Conservation (phyloP, 2,329 filamentous ascomycete species). For the Graphium sp. region DNA sequence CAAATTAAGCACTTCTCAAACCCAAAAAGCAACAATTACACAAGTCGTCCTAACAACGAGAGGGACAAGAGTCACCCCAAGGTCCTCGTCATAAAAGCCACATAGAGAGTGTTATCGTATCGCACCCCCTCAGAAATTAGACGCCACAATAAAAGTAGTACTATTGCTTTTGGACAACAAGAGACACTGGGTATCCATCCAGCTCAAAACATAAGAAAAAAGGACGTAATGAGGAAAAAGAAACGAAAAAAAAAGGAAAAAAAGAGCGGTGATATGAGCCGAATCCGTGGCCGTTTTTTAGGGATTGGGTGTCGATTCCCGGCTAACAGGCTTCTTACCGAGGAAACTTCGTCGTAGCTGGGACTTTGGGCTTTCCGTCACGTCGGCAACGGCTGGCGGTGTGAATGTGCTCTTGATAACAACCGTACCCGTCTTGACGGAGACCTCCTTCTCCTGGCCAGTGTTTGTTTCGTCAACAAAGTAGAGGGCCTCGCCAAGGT, state of each 20-base stretch:
- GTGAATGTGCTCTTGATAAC: conserved; percentile 59
- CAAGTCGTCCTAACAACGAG: too few relatives aligned
- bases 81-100: too few relatives aligned
- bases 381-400: conserved; percentile 11
- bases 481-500: conserved; percentile 73
- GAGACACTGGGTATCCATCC: too few relatives aligned
- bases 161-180: too few relatives aligned
- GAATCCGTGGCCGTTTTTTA: conserved; percentile 8
- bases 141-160: too few relatives aligned
- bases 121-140: too few relatives aligned
- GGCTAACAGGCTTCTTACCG: conserved; percentile 27
- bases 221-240: conserved; percentile 1
- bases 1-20: too few relatives aligned
- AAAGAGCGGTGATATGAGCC: neutral
- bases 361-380: conserved; percentile 25
- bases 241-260: conserved; percentile 2
- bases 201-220: conserved; percentile 1
- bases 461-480: conserved; percentile 70
- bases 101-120: too few relatives aligned
- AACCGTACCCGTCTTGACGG: conserved; percentile 56
- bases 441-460: conserved; percentile 55
- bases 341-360: conserved; percentile 35
- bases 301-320: conserved; percentile 24
- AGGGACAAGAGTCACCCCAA: too few relatives aligned
- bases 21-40: too few relatives aligned